phyloP scores from a whole-genome alignment of 306 rosid species.

The Casuarina glauca region DNA sequence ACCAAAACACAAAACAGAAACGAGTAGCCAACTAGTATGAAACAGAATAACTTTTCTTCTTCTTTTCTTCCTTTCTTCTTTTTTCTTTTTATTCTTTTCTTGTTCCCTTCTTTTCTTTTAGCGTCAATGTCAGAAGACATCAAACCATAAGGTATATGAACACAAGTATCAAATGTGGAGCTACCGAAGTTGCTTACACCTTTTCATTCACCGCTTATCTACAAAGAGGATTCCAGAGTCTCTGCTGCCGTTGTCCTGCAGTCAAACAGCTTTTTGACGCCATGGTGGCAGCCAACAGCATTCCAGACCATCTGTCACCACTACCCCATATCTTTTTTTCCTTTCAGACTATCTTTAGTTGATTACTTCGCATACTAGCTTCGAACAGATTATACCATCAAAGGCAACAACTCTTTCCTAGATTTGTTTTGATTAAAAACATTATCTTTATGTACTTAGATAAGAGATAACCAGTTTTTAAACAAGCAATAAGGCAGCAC shows the following conservation, averaged over 20 bases:
- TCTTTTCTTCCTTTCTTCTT: not conserved
- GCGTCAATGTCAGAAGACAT: not conserved
- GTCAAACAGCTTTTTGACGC: not conserved
- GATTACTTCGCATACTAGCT: not conserved
- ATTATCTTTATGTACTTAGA: not conserved
- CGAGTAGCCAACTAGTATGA: not conserved
- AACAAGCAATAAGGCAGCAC: not conserved
- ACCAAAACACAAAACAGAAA: not conserved
- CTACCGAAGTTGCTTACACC: not conserved
- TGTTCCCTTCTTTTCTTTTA: not conserved
- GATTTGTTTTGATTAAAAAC: slow-evolving; percentile 3
- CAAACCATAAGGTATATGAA: not conserved
- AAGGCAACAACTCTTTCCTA: not conserved
- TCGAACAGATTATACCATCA: not conserved
- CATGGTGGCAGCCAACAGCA: not conserved
- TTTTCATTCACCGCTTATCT: not conserved
- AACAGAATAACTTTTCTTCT: not conserved
- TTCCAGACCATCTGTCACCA: not conserved
- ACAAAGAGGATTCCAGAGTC: not conserved
- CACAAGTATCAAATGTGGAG: not conserved
- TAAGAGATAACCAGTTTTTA: not conserved
- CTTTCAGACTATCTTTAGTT: not conserved
- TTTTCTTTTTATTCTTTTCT: too few relatives aligned
- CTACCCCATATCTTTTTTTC: not conserved
- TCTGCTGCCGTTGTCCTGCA: not conserved